A percentile compares a stretch with the other conserved stretches of the same genome.
These are phyloP conservation scores for Cladobotryum mycophilum DNA, from an alignment of 2,329 filamentous ascomycete genomes.

Conservation along the genomic window DNA sequence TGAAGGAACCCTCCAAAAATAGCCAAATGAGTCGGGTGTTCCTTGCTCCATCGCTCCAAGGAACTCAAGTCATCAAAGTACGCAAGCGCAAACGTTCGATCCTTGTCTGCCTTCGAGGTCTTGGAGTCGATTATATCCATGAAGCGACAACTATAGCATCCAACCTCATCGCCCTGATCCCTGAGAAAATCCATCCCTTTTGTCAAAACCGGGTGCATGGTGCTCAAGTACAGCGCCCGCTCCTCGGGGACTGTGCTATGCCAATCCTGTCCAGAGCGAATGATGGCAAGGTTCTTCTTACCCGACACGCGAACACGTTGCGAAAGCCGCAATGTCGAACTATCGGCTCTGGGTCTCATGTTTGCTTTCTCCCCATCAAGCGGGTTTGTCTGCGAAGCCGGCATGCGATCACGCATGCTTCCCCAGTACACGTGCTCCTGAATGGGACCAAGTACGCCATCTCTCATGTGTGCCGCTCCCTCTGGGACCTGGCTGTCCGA, in stretches of 20 bases:
- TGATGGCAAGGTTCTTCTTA: slow-evolving; percentile 35
- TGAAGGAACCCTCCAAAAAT: slow-evolving; percentile 35
- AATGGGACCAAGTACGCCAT: slow-evolving; percentile 29
- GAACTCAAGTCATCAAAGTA: slow-evolving; percentile 36
- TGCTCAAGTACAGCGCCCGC: slow-evolving; percentile 35
- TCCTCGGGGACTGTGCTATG: slow-evolving; percentile 33
- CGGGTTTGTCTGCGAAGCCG: slow-evolving; percentile 30
- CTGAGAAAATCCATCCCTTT: slow-evolving; percentile 39
- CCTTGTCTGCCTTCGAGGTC: slow-evolving; percentile 17
- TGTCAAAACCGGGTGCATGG: slow-evolving; percentile 38
- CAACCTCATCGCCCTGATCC: slow-evolving; percentile 35
- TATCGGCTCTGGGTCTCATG: not conserved
- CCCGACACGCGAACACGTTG: slow-evolving; percentile 27
- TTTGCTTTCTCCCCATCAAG: slow-evolving; percentile 22
- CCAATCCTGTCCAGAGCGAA: slow-evolving; percentile 42
- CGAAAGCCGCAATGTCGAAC: not conserved
- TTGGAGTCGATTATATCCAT: slow-evolving; percentile 33
- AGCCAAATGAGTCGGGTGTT: slow-evolving; percentile 33
- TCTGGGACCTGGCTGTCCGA: slow-evolving; percentile 30
- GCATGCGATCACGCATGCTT: slow-evolving; percentile 38
- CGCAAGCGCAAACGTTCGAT: slow-evolving; percentile 35
- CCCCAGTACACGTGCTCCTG: slow-evolving; percentile 41
- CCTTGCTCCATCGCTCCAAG: slow-evolving; percentile 34
- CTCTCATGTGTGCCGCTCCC: slow-evolving; percentile 35
- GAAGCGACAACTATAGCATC: slow-evolving; percentile 37